phyloP scores from a whole-genome alignment of 2,329 filamentous ascomycete genomes.

The Talaromyces islandicus region DNA sequence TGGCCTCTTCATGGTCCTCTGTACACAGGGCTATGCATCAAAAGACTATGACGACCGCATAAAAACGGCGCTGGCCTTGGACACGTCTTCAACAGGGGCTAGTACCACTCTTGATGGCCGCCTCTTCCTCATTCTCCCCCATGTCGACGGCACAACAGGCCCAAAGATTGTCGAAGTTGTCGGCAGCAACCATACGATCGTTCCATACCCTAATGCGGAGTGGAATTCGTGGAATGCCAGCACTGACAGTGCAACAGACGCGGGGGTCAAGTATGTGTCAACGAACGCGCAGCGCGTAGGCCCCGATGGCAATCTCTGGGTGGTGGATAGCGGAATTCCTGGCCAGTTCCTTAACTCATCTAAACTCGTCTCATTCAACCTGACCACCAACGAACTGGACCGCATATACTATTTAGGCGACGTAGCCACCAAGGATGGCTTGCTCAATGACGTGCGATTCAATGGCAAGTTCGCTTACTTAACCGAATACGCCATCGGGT shows the following conservation, averaged over 20 bases:
- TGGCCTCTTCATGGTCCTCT: background rate
- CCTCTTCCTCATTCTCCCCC: conserved; percentile 23
- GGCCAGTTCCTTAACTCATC: background rate
- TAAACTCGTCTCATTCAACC: conserved; percentile 30
- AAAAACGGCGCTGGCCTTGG: background rate
- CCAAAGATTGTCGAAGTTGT: conserved; percentile 18
- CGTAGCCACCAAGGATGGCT: conserved; percentile 21
- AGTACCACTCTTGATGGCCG: conserved; percentile 21
- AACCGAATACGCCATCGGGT: conserved; percentile 8
- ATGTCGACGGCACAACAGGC: conserved; percentile 25
- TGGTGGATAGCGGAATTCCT: conserved; percentile 12
- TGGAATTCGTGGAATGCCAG: conserved; percentile 13
- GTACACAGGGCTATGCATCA: background rate
- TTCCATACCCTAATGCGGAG: conserved; percentile 10
- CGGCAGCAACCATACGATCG: background rate
- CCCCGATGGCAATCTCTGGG: conserved; percentile 13
- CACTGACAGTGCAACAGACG: conserved; percentile 10
- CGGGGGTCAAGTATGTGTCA: background rate
- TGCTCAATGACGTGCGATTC: conserved; percentile 33
- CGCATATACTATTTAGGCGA: conserved; percentile 29
- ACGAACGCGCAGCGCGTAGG: conserved; percentile 13
- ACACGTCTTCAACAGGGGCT: background rate
- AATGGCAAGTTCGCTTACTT: conserved; percentile 22
- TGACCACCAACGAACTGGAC: conserved; percentile 27
- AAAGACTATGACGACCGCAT: background rate